phyloP scores from a whole-genome alignment of 2,329 filamentous ascomycete genomes.

The Epichloe sibirici region DNA sequence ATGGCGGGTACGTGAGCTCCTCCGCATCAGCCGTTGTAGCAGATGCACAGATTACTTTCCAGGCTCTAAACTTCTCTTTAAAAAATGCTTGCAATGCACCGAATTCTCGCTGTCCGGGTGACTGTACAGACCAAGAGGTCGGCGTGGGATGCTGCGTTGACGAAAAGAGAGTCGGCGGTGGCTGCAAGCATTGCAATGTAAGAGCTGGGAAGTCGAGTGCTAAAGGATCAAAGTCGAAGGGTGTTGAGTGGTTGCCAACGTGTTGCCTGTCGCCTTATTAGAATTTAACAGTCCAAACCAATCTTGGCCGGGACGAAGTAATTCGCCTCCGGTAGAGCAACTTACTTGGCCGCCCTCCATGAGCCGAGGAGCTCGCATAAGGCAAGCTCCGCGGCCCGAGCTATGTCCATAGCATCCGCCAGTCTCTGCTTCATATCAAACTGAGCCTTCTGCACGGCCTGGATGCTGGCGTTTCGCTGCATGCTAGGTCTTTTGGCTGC shows the following conservation, averaged over 20 bases:
- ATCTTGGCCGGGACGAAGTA: background rate
- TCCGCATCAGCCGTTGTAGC: slow-evolving; percentile 38
- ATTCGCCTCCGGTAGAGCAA: slow-evolving; percentile 14
- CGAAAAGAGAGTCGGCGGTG: slow-evolving; percentile 73
- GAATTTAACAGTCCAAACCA: slow-evolving; percentile 6
- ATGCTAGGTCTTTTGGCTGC: slow-evolving; percentile 22
- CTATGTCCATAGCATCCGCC: slow-evolving; percentile 64
- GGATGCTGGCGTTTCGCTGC: slow-evolving; percentile 35
- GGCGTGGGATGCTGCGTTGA: slow-evolving; percentile 65
- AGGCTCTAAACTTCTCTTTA: slow-evolving; percentile 52
- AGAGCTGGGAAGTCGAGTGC: slow-evolving; percentile 77
- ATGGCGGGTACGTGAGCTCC: slow-evolving; percentile 37
- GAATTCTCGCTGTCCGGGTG: slow-evolving; percentile 62
- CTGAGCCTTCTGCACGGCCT: slow-evolving; percentile 44
- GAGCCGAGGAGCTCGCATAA: slow-evolving; percentile 72
- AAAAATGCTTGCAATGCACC: slow-evolving; percentile 59
- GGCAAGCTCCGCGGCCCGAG: slow-evolving; percentile 72
- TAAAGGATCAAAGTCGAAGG: slow-evolving; percentile 74
- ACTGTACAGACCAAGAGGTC: slow-evolving; percentile 69
- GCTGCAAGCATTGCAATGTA: slow-evolving; percentile 66
- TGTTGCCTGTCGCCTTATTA: slow-evolving; percentile 31
- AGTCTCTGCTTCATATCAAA: slow-evolving; percentile 52
- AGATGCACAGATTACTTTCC: slow-evolving; percentile 42
- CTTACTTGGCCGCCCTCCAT: slow-evolving; percentile 71
- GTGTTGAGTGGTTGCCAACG: slow-evolving; percentile 41